Base-by-base conservation (phyloP, 768 basidiomycete species). In the Podaxis sp. region DNA sequence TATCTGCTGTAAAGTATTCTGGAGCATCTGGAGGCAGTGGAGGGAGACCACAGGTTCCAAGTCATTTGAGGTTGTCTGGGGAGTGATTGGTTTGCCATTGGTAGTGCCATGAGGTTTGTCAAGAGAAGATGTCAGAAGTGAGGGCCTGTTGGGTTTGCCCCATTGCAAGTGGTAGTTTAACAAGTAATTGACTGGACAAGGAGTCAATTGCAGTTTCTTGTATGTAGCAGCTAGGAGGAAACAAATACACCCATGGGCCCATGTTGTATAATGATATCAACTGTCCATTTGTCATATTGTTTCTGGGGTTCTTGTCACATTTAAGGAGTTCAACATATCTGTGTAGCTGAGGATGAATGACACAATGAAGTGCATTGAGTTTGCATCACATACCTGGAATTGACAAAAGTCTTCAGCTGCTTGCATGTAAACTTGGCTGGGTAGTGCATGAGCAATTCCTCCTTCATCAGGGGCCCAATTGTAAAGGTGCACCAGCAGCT, bases 301-400 rank as follows among this genome's bases (percentile, higher is more conserved):
- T 75, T 66, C 73, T 95, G 92, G 38, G 95, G 80, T 56, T 77
- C 65, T 75, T 84, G 68, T 94, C 86, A 20, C 92, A 86, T 70
- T 90, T 92, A 56, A 95, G 78, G 40, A 93, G 78, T 2, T 90
- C 91, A 50, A 95, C 83, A 69, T 95, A 91, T 44, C 92, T 93
- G 63, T n/a, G 51, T 37, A 48, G 60, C 13, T n/a, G 28, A 41
- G 56, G 49, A 56, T 22, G 54, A 11, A 55, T 20, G 24, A 17
- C 36, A 12, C 41, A 26, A 57, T n/a, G 63, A 22, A 44, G 38
- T 40, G 56, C 4, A 2, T 13, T 6, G 26, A 24, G 15, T 8
- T 8, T 13, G 26, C 3, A 8, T 52, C 28, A 56, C 78, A 48
- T 71, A 90, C 90, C 91, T 91, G 60, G 91, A 90, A 70, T 87